Conservation (phyloP, 129 eudicot species). For the Apium graveolens region DNA sequence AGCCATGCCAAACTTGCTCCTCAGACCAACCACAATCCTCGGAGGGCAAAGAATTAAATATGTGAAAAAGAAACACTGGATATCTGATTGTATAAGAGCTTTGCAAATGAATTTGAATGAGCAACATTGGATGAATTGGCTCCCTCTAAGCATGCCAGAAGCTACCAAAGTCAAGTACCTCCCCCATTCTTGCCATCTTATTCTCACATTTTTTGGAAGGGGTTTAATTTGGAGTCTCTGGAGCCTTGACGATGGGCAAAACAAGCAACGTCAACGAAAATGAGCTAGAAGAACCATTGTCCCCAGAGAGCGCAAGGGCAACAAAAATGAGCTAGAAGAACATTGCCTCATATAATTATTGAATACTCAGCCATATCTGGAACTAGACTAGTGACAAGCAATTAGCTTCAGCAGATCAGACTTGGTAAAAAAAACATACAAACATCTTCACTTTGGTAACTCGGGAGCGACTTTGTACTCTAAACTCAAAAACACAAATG, state of each 20-base stretch:
- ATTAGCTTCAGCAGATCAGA: background rate
- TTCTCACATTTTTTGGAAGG: no score
- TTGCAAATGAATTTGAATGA: background rate
- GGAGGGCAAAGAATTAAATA: background rate
- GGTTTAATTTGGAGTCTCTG: background rate
- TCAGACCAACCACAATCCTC: constrained; percentile 7
- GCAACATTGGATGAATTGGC: no score
- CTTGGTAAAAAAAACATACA: no score
- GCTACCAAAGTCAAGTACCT: no score
- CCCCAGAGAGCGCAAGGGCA: constrained; percentile 9
- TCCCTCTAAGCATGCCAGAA: no score
- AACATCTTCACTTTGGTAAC: no score
- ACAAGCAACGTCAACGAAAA: constrained; percentile 19
- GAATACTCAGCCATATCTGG: no score
- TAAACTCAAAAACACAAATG: background rate
- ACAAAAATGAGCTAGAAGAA: constrained; percentile 26
- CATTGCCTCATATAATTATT: background rate
- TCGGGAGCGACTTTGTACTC: no score
- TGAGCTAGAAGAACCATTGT: constrained; percentile 5
- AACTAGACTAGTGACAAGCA: background rate
- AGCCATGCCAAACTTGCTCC: background rate
- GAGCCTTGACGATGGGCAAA: constrained; percentile 23
- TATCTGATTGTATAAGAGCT: constrained; percentile 3
- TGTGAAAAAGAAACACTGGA: background rate
- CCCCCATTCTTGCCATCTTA: no score